A percentile compares a stretch with the other conserved stretches of the same genome.
Conservation (phyloP, 2,329 filamentous ascomycete genomes). For the Exophiala alcalophila region DNA sequence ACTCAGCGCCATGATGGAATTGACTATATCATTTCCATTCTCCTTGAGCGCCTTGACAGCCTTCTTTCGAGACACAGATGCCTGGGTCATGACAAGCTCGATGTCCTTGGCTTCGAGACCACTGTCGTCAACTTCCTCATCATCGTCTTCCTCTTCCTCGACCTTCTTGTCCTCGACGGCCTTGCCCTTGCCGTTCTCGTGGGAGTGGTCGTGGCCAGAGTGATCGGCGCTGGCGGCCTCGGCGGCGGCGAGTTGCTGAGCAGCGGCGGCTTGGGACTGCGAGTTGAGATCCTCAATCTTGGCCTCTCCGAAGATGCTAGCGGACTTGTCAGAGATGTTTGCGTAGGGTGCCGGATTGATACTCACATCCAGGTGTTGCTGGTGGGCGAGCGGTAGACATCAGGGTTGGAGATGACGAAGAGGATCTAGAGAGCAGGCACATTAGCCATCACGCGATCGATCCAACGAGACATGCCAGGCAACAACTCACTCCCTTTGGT, state of each 20-base stretch:
- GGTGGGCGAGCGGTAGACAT: slow-evolving; percentile 98
- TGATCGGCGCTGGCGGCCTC: slow-evolving; percentile 60
- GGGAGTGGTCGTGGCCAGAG: slow-evolving; percentile 54
- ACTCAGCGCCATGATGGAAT: slow-evolving; percentile 98
- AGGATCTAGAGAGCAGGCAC: slow-evolving; percentile 82
- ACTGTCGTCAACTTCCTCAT: slow-evolving; percentile 89
- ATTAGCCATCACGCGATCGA: too few relatives aligned
- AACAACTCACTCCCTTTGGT: slow-evolving; percentile 92
- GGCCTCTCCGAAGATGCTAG: slow-evolving; percentile 96
- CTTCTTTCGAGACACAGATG: slow-evolving; percentile 95
- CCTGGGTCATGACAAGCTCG: slow-evolving; percentile 97
- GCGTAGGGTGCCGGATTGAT: not conserved
- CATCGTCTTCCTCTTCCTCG: slow-evolving; percentile 83
- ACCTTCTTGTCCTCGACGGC: slow-evolving; percentile 61
- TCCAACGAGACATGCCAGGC: too few relatives aligned
- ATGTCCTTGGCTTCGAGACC: slow-evolving; percentile 99
- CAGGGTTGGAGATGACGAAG: slow-evolving; percentile 99
- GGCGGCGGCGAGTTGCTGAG: slow-evolving; percentile 84
- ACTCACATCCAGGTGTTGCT: slow-evolving; percentile 99
- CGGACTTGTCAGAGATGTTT: slow-evolving; percentile 12
- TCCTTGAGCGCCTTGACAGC: slow-evolving; percentile 93
- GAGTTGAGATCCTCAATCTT: slow-evolving; percentile 99
- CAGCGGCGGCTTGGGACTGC: slow-evolving; percentile 90
- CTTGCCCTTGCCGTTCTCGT: slow-evolving; percentile 65
- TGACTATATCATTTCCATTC: slow-evolving; percentile 99